Evolutionary conservation across 169 alveolate species (phyloP), one percentile per base, ranked within the genome.

Genomic region (Plasmodium relictum): DNA sequence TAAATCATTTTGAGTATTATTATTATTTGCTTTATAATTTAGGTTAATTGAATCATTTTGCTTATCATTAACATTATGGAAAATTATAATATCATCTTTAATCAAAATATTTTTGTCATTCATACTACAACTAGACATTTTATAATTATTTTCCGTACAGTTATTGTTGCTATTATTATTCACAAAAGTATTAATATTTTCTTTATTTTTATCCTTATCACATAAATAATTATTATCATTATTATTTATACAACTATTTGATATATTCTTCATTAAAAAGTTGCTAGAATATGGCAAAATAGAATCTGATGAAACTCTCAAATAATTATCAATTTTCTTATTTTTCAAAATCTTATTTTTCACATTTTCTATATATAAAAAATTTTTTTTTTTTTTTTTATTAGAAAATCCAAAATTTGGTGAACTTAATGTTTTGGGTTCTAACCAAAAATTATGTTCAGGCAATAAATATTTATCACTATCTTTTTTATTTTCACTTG

Each of bases 371-470:
- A 76, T 76, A 31, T 76, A 63, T 31, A 48, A 20, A 22, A 56
- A 56, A 45, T 76, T 76, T 66, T 76, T 76, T 66, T 76, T 76
- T 31, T 76, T 63, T 39, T 76, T 76, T 63, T 76, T 76, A 65
- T 63, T 63, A 14, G 58, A 45, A 20, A 76, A 63, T 7, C 78
- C 89, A 62, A 76, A 76, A 76, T 76, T 76, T 39, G 89, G 89
- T 14, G 89, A 62, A 76, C 89, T 76, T 41, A 76, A 76, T 7
- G 89, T 63, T 76, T 76, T 76, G 18, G 89, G 89, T 76, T 76
- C 89, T 26, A 63, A 58, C 89, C 89, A 76, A 65, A 76, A 76
- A 44, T 76, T 76, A 58, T 76, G 89, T 76, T 76, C 89, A 62
- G 89, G 89, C 18, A 76, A 41, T 41, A 76, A 48, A 76, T 76